Base-by-base conservation (phyloP, 2,329 filamentous ascomycete species). In the Microdochium paspali region DNA sequence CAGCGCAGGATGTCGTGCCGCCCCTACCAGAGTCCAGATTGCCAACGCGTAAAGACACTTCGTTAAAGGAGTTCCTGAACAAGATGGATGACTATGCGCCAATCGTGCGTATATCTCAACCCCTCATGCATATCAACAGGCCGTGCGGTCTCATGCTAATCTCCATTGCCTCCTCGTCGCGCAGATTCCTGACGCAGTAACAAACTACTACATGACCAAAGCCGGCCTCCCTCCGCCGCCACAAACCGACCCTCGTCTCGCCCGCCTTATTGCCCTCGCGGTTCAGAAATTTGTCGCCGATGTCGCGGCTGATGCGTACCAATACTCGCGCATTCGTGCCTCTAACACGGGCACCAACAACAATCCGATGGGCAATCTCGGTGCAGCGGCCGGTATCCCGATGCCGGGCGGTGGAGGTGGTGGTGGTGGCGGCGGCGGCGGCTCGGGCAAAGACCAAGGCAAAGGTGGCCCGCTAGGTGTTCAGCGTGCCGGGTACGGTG, bases 71-170 rank as follows among this genome's bases (percentile, higher is more conserved):
- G 67, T 96, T 98, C 62, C 68, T 98, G 18, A 79, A 79, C 54
- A 96, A 95, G 74, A 97, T 98, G 85, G 93, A 98, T 63, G 93
- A 98, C 60, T 97, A 93, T 68, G 90, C 93, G 51, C 93, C 93
- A 10, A 95, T 98, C 60, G 90, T 96, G 77, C 30, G 44, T 10
- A 35, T 43, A 30, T 26, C n/a, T 42, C 10, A 20, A 30, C 18
- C 26, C 23, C n/a, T 13, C 25, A n/a, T n/a, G 35, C 44, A n/a
- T 49, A 12, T 25, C 47, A n/a, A n/a, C n/a, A n/a, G n/a, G n/a
- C n/a, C n/a, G n/a, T n/a, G n/a, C n/a, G 18, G 46, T 49, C 18
- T 13, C 20, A 45, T 43, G 25, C 46, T 52, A 43, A 47, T 45
- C 31, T 32, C 23, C 32, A 28, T 35, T 45, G 23, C 18, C 42